Base-by-base conservation (phyloP, 495 filamentous ascomycete genomes). In the Penicillium coffeae region DNA sequence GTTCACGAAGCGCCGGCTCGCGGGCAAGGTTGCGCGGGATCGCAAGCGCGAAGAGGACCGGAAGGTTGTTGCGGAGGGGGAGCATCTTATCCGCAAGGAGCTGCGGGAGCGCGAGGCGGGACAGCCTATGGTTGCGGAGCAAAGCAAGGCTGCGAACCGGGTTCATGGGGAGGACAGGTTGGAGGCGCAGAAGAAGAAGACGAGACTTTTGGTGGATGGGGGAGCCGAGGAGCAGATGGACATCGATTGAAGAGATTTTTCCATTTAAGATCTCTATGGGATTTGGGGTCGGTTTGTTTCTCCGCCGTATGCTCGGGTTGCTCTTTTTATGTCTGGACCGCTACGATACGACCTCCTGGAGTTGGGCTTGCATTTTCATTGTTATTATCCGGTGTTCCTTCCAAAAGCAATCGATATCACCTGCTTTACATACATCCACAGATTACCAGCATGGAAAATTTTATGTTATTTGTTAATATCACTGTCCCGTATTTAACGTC, bases 1-100 rank as follows among this genome's bases (percentile, higher is more conserved):
- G 41, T 95, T 96, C 74, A 95, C 94, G 75, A 91, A 88, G 80
- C 83, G 86, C 52, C 83, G 94, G 49, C 87, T 96, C 86, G 83
- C 82, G 37, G 91, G 93, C 60, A 94, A 93, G 66, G 82, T 87
- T 67, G 86, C 85, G 69, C 78, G 81, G 63, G 83, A 92, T 73
- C 72, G 84, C 51, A 63, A 69, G 59, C 68, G 66, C 64, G 86
- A 83, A 60, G 75, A 76, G 44, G 85, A 96, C 70, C 75, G 88
- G 66, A 92, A 88, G 77, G 76, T 97, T 50, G 92, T 98, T 47
- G 86, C 83, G 54, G 81, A 88, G 77, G 90, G 95, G 68, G 86
- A 88, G 74, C 94, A 97, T 71, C 55, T 98, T 56, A 69, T 76
- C 32, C 70, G 68, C 60, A 73, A 72, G 66, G 71, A 76, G 43